These are phyloP conservation scores for Kuraishia borneana DNA, from an alignment of 805 yeast species.

Conservation along the genomic window DNA sequence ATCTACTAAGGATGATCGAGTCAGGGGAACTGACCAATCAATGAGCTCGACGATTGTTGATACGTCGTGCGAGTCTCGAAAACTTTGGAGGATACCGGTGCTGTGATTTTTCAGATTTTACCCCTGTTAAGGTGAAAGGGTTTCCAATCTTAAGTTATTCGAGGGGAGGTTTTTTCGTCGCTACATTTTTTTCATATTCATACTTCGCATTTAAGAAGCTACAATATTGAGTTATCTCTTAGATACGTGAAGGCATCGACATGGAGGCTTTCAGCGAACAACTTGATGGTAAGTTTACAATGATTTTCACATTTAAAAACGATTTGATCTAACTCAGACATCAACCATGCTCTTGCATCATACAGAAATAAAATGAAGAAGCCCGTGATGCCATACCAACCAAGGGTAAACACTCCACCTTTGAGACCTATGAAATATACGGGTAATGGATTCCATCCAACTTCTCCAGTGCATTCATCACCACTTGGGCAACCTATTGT, in stretches of 20 bases:
- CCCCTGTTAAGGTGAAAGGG: no score
- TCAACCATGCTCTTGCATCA: neutral
- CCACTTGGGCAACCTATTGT: slow-evolving; percentile 1
- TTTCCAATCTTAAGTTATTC: no score
- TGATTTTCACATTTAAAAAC: no score
- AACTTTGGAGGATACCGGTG: no score
- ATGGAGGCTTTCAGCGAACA: slow-evolving; percentile 2
- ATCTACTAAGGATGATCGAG: slow-evolving; percentile 12
- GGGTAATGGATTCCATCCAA: neutral
- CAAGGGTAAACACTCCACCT: neutral
- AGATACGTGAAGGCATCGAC: neutral
- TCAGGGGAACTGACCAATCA: neutral
- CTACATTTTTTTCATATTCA: no score
- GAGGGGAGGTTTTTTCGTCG: no score
- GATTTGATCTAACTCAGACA: no score
- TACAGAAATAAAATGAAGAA: neutral
- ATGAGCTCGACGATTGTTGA: no score
- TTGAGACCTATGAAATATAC: neutral
- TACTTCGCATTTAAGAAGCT: no score
- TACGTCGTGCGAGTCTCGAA: no score
- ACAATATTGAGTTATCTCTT: neutral
- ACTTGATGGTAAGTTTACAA: slow-evolving; percentile 2
- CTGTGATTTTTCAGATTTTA: no score
- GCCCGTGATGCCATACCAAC: neutral
- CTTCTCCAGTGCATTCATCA: neutral